These are phyloP conservation scores for Amborella trichopoda DNA, from an alignment of 164 flowering plant species.

Conservation along the genomic window DNA sequence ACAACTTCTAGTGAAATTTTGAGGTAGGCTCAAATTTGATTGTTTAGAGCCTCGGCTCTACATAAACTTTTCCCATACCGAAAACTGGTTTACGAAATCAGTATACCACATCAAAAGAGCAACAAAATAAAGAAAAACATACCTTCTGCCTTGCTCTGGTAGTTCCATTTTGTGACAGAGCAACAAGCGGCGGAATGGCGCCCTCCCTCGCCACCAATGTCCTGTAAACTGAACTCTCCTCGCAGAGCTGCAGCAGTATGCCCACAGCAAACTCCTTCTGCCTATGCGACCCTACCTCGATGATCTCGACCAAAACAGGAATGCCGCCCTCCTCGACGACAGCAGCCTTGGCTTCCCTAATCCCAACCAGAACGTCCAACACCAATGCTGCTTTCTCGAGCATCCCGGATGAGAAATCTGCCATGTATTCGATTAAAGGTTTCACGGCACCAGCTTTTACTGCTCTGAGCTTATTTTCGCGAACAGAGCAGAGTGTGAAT, in stretches of 20 bases:
- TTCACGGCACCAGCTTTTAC: slow-evolving; percentile 60
- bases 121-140: too few relatives aligned
- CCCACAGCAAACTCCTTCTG: slow-evolving; percentile 72
- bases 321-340: slow-evolving; percentile 83
- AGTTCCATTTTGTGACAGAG: slow-evolving; percentile 71
- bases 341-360: slow-evolving; percentile 40
- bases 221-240: slow-evolving; percentile 38
- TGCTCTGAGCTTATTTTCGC: slow-evolving; percentile 67
- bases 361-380: slow-evolving; percentile 27
- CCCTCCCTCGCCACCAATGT: slow-evolving; percentile 90
- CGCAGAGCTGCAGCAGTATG: slow-evolving; percentile 58
- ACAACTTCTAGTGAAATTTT: too few relatives aligned
- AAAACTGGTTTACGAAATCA: too few relatives aligned
- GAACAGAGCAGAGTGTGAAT: slow-evolving; percentile 51
- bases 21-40: too few relatives aligned
- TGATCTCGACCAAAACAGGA: slow-evolving; percentile 78
- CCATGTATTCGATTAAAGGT: slow-evolving; percentile 73
- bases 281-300: slow-evolving; percentile 70
- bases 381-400: slow-evolving; percentile 88
- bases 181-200: slow-evolving; percentile 75
- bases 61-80: too few relatives aligned
- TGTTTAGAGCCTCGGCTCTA: too few relatives aligned
- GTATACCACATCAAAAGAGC: too few relatives aligned
- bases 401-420: slow-evolving; percentile 70
- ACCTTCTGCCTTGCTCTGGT: slow-evolving; percentile 71